These are phyloP conservation scores for Mycena polygramma DNA, from an alignment of 768 basidiomycete genomes.

Conservation along the genomic window DNA sequence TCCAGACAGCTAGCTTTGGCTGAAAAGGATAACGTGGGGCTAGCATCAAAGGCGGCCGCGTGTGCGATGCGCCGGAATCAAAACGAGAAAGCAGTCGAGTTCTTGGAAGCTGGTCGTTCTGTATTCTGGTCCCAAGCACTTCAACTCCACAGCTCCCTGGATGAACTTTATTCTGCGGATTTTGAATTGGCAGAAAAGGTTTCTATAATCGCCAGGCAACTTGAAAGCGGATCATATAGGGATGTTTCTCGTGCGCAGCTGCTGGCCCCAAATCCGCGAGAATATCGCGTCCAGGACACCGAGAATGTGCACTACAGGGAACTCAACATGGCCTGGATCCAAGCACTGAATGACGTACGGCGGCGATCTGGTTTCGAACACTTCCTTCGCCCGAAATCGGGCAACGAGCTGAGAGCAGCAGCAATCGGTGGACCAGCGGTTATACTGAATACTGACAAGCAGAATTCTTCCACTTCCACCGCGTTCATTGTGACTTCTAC, in stretches of 20 bases:
- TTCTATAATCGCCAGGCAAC: neutral
- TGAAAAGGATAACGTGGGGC: neutral
- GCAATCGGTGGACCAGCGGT: neutral
- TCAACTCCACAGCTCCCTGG: neutral
- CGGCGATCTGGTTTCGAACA: neutral
- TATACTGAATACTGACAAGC: neutral
- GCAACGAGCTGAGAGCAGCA: neutral
- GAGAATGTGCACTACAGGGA: neutral
- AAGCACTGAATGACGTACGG: neutral
- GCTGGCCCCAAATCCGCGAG: neutral
- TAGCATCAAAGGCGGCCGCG: neutral
- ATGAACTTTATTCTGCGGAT: neutral
- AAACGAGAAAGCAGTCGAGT: neutral
- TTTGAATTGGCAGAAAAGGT: neutral
- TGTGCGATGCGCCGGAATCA: neutral
- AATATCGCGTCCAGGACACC: neutral
- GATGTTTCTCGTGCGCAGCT: neutral
- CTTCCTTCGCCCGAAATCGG: neutral
- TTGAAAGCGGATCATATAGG: neutral
- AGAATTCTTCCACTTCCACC: neutral
- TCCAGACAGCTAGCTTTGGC: neutral
- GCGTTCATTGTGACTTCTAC: neutral
- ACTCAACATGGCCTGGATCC: neutral
- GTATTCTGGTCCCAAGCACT: conserved; percentile 3
- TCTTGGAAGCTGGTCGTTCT: neutral